Evolutionary conservation across 768 basidiomycete species (phyloP), one percentile per base, ranked within the genome.

Genomic region (Infundibulicybe gibba): DNA sequence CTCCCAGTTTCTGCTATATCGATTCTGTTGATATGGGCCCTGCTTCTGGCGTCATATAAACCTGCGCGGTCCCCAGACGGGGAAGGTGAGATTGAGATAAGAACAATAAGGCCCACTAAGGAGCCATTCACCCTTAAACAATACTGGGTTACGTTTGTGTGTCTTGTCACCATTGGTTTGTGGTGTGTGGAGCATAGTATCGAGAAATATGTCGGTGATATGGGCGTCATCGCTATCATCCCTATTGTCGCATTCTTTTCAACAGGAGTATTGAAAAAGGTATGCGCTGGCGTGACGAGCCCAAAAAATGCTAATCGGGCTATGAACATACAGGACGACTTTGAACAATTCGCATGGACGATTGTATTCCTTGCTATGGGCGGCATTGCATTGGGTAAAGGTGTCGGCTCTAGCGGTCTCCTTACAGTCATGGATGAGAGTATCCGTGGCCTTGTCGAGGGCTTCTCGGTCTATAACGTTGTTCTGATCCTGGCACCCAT

Each of bases 321-420:
- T 45, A 45, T 32, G 55, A n/a, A 50, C 15, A 41, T 48, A 40
- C 31, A 94, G 91, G 91, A 92, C 49, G 93, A 97, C 65, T 97
- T 95, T 63, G 92, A 95, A 59, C 89, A 91, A 58, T 92, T 93
- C 64, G 77, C 87, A 48, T 95, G 94, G 94, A 86, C 86, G 6
- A 92, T 95, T 45, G 92, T 97, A 20, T 95, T 95, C 69, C 76
- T 95, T 49, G 92, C 93, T 3, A 99, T 97, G 97, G 95, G 95
- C 16, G 97, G 97, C 33, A 94, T 97, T 43, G 92, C 94, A 0
- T 79, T 98, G 3, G 97, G 97, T 47, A 88, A 95, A 57, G 94
- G 94, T 5, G 95, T 98, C 14, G 77, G 80, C 35, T 84, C 90
- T 5, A 94, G 91, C 45, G 97, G 97, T 0, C 74, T 99, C 19